Evolutionary conservation across 2,329 filamentous ascomycete genomes (phyloP).

Genomic region (Teratosphaeria nubilosa): DNA sequence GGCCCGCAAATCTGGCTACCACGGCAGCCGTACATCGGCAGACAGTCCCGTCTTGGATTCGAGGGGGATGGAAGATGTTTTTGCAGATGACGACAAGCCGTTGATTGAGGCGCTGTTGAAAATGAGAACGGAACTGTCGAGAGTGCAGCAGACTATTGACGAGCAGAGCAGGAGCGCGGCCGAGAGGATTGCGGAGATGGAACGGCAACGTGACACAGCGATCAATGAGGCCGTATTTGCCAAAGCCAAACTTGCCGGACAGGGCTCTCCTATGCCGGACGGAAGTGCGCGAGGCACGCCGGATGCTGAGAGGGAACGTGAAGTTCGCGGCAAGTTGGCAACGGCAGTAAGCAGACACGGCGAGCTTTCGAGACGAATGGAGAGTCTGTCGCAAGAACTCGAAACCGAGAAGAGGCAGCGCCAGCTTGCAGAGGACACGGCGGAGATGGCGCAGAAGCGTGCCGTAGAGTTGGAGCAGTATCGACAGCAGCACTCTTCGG

Average conservation of each 20-base stretch:
- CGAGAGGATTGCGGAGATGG: slow-evolving; percentile 82
- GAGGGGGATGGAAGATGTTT: slow-evolving; percentile 57
- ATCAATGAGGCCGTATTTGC: slow-evolving; percentile 91
- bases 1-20: slow-evolving; percentile 81
- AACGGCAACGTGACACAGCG: slow-evolving; percentile 89
- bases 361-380: slow-evolving; percentile 68
- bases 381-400: slow-evolving; percentile 58
- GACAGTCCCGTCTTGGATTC: slow-evolving; percentile 67
- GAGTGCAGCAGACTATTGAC: slow-evolving; percentile 83
- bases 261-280: slow-evolving; percentile 48
- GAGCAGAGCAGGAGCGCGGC: slow-evolving; percentile 77
- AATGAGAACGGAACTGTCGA: slow-evolving; percentile 81
- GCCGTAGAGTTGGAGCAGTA: slow-evolving; percentile 75
- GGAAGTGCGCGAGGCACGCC: slow-evolving; percentile 36
- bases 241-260: slow-evolving; percentile 81
- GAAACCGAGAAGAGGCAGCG: slow-evolving; percentile 72
- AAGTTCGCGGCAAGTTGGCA: slow-evolving; percentile 77
- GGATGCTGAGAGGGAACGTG: slow-evolving; percentile 58
- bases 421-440: slow-evolving; percentile 79
- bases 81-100: slow-evolving; percentile 85
- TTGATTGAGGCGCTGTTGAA: slow-evolving; percentile 83
- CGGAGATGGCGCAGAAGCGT: slow-evolving; percentile 70
- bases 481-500: slow-evolving; percentile 71
- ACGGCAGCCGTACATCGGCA: slow-evolving; percentile 44
- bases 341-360: slow-evolving; percentile 65